Evolutionary conservation across 2,329 filamentous ascomycete genomes (phyloP).

Genomic region (Hymenoscyphus fructigenus): DNA sequence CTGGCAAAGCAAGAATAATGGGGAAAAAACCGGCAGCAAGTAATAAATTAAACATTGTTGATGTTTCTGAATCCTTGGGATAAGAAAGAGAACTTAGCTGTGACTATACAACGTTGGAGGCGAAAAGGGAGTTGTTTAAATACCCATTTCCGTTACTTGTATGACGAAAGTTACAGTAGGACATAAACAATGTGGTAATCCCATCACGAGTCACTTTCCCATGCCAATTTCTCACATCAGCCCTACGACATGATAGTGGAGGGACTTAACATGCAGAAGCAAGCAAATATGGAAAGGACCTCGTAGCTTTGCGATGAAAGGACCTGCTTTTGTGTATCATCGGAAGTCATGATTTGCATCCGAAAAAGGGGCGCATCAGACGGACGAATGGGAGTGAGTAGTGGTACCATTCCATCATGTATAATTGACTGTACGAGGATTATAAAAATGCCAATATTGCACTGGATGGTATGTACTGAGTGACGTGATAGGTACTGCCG

Average conservation of each 20-base stretch:
- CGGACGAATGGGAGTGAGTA: not conserved
- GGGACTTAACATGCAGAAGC: not conserved
- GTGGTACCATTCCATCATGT: not conserved
- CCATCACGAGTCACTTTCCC: not conserved
- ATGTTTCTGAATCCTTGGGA: not conserved
- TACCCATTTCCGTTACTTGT: not conserved
- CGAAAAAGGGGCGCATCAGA: not conserved
- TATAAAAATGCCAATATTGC: not conserved
- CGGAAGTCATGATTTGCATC: not conserved
- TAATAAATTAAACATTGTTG: not conserved
- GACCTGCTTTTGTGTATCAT: not conserved
- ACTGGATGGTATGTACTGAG: too few relatives aligned
- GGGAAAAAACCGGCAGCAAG: slow-evolving; percentile 16
- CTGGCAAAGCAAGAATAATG: slow-evolving; percentile 17
- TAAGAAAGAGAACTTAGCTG: not conserved
- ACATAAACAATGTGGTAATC: not conserved
- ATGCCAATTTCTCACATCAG: not conserved
- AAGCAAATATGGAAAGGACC: not conserved
- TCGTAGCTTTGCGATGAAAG: not conserved
- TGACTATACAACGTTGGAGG: not conserved
- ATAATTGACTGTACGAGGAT: not conserved
- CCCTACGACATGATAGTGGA: not conserved
- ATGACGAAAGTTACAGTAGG: not conserved
- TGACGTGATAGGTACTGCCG: too few relatives aligned
- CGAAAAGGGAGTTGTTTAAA: not conserved